Evolutionary conservation across 768 basidiomycete species (phyloP).

Genomic region (Termitomyces sp.): DNA sequence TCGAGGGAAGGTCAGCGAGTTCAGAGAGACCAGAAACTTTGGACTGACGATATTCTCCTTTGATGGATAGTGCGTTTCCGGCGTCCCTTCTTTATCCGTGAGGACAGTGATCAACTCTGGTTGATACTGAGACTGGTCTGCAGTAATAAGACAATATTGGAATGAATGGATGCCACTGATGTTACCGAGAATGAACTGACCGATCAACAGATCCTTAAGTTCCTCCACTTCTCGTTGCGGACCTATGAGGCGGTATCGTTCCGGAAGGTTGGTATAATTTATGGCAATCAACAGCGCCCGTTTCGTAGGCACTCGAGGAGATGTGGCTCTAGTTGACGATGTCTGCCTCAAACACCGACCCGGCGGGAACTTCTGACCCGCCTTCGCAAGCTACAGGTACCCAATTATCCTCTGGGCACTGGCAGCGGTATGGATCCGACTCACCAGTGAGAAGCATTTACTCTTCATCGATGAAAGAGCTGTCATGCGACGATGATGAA

Average conservation of each 20-base stretch:
- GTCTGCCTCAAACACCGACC: background rate
- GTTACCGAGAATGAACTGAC: background rate
- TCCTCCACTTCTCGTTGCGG: constrained; percentile 1
- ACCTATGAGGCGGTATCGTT: background rate
- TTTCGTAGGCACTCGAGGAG: background rate
- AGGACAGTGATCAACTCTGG: background rate
- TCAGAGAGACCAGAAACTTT: background rate
- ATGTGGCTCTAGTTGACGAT: too few species aligned
- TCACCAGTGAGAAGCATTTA: background rate
- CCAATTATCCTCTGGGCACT: background rate
- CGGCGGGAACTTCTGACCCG: background rate
- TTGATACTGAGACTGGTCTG: background rate
- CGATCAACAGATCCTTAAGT: background rate
- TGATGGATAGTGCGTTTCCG: background rate
- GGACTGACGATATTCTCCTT: constrained; percentile 1
- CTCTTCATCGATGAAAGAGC: background rate
- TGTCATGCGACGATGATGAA: background rate
- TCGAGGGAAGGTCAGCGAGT: background rate
- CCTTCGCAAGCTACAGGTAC: background rate
- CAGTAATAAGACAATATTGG: background rate
- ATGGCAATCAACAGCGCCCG: constrained; percentile 5
- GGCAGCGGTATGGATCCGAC: background rate
- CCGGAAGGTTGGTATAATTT: background rate
- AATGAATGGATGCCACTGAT: background rate
- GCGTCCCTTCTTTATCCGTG: background rate